Percentiles rank a stretch among this genome's conserved stretches.
These are phyloP conservation scores for Leccinum aurantiacum DNA, from an alignment of 768 basidiomycete genomes.

Conservation along the genomic window DNA sequence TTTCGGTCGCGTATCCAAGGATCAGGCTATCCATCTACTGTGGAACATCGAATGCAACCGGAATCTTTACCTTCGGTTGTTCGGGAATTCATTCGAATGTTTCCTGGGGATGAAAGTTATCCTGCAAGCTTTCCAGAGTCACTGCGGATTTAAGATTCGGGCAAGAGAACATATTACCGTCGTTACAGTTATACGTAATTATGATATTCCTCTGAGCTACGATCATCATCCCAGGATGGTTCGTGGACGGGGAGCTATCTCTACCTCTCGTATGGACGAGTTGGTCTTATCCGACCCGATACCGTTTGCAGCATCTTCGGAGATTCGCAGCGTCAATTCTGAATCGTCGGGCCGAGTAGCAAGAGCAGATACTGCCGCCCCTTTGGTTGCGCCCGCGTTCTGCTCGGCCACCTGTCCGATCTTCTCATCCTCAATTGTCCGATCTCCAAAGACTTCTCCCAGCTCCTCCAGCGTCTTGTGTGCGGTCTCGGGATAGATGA, in stretches of 20 bases:
- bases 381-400: conserved; percentile 12
- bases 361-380: conserved; percentile 16
- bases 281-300: conserved; percentile 20
- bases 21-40: not conserved
- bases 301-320: conserved; percentile 18
- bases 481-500: conserved; percentile 52
- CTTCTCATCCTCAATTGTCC: conserved; percentile 24
- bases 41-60: conserved; percentile 1
- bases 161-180: not conserved
- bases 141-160: conserved; percentile 16
- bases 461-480: conserved; percentile 49
- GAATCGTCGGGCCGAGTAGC: conserved; percentile 21
- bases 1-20: conserved; percentile 4
- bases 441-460: conserved; percentile 48
- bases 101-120: conserved; percentile 35
- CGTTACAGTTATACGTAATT: not conserved
- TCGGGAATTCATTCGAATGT: conserved; percentile 35
- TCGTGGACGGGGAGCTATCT: conserved; percentile 13
- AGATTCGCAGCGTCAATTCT: conserved; percentile 24
- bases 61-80: conserved; percentile 30
- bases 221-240: conserved; percentile 6
- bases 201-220: not conserved
- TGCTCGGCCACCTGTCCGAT: conserved; percentile 18
- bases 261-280: conserved; percentile 14
- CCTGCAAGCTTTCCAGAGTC: conserved; percentile 36